Evolutionary conservation across 169 alveolate genomes (phyloP), one percentile per base, ranked within the genome.

Genomic region (Fabrea salina): DNA sequence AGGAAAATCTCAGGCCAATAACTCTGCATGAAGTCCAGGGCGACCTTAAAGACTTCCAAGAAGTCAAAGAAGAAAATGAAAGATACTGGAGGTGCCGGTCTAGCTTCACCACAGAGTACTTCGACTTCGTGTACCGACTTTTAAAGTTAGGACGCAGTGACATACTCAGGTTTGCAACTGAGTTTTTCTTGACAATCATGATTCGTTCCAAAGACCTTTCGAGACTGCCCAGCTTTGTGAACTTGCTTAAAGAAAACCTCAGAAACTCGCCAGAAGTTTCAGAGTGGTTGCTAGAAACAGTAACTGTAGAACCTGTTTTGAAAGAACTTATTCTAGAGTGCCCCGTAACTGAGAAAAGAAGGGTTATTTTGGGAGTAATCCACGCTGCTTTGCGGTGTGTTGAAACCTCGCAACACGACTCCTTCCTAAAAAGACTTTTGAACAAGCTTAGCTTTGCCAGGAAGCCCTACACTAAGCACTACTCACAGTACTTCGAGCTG

Each of bases 1-100:
- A 83, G 19, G 71, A 51, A 6, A 32, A 32, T 51, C 54, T 74
- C 33, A 57, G 32, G 32, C 25, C 50, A 6, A 27, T 32, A 22
- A 16, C 57, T 1, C n/a, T 74, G n/a, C 11, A 25, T 11, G 11
- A 13, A 16, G 33, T 7, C 11, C 35, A 11, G 11, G 33, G 25
- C 8, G 37, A 50, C 6, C 11, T 41, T 19, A 49, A 27, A 19
- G 32, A 27, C 5, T 53, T 53, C 4, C 50, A 74, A 27, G 71
- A 53, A 40, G 71, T 74, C 8, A 13, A n/a, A 32, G 81, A 54
- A 4, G 81, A 74, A 74, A 74, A 74, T 32, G 68, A 74, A 22
- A 74, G 68, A 19, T 74, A 51, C 32, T 74, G 68, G 71, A 33
- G 81, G 22, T 53, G 71, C 40, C 50, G 40, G 35, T 54, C 51